Evolutionary conservation across 176 grass and related monocot species (phyloP).

Genomic region (Hyparrhenia diplandra): DNA sequence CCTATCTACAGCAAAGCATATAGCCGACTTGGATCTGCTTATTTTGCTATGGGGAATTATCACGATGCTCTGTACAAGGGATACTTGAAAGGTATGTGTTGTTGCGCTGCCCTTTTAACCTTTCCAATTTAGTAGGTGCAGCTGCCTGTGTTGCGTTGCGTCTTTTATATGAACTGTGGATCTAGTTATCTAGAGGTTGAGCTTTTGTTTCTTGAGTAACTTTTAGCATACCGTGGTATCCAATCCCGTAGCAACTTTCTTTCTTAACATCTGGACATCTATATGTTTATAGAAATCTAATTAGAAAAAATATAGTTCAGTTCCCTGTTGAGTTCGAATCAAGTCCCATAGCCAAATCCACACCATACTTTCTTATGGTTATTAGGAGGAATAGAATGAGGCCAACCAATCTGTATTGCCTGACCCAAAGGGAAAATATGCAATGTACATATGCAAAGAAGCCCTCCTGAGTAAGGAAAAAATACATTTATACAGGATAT

Average conservation of each 20-base stretch:
- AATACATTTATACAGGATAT: too few relatives aligned
- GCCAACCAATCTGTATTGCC: too few relatives aligned
- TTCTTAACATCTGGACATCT: neutral
- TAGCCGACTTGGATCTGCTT: slow-evolving; percentile 56
- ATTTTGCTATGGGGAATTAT: slow-evolving; percentile 48
- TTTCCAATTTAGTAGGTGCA: neutral
- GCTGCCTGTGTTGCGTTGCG: neutral
- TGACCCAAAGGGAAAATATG: too few relatives aligned
- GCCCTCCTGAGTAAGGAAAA: too few relatives aligned
- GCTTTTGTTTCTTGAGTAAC: neutral
- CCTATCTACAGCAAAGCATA: slow-evolving; percentile 62
- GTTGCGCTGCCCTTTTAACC: neutral
- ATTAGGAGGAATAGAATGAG: too few relatives aligned
- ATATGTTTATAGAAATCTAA: neutral
- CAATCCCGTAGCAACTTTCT: neutral
- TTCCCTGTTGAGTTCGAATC: neutral
- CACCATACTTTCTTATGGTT: neutral
- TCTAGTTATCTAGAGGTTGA: neutral
- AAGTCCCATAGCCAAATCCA: neutral
- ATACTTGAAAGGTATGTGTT: slow-evolving; percentile 46
- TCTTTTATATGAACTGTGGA: slow-evolving; percentile 3
- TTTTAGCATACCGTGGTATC: neutral
- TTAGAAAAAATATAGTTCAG: slow-evolving; percentile 3
- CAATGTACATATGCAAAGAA: too few relatives aligned
- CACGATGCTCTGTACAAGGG: slow-evolving; percentile 49